Conservation (phyloP, 768 basidiomycete genomes). For the Coprinellus aureogranulatus region DNA sequence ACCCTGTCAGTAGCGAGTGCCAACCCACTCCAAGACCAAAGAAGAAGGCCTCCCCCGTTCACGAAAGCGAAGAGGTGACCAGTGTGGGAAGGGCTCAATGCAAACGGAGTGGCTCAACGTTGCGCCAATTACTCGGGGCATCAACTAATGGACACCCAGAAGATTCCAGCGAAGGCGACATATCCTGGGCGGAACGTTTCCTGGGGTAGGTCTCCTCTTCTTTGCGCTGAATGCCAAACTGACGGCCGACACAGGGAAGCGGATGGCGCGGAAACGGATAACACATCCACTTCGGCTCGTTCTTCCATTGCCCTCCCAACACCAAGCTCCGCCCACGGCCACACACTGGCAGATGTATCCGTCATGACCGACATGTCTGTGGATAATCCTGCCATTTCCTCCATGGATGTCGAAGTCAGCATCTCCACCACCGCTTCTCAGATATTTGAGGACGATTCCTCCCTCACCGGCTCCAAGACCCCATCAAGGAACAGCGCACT, state of each 20-base stretch:
- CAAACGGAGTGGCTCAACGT: conserved; percentile 64
- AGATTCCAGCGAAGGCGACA: conserved; percentile 64
- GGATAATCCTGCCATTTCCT: conserved; percentile 59
- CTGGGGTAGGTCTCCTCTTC: conserved; percentile 47
- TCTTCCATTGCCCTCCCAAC: conserved; percentile 8
- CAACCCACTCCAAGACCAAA: neutral
- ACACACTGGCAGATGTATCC: conserved; percentile 45
- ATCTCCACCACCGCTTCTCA: conserved; percentile 40
- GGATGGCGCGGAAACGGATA: conserved; percentile 39
- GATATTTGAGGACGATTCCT: conserved; percentile 19
- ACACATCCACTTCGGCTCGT: conserved; percentile 18
- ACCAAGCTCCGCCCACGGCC: conserved; percentile 46
- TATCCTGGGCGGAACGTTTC: conserved; percentile 81
- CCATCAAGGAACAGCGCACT: conserved; percentile 7
- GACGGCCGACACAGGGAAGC: conserved; percentile 37
- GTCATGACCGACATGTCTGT: conserved; percentile 41
- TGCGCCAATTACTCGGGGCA: conserved; percentile 69
- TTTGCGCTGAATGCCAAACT: neutral
- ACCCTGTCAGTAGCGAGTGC: conserved; percentile 35
- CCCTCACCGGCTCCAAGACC: neutral
- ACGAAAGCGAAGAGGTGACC: conserved; percentile 11
- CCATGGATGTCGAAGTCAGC: conserved; percentile 75
- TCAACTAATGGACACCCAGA: conserved; percentile 34
- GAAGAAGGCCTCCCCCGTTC: neutral
- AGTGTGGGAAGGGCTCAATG: conserved; percentile 50